Percentiles rank a stretch among this genome's conserved stretches.
phyloP scores from a whole-genome alignment of 2,329 filamentous ascomycete genomes.

The Ceratocystis huliohia region DNA sequence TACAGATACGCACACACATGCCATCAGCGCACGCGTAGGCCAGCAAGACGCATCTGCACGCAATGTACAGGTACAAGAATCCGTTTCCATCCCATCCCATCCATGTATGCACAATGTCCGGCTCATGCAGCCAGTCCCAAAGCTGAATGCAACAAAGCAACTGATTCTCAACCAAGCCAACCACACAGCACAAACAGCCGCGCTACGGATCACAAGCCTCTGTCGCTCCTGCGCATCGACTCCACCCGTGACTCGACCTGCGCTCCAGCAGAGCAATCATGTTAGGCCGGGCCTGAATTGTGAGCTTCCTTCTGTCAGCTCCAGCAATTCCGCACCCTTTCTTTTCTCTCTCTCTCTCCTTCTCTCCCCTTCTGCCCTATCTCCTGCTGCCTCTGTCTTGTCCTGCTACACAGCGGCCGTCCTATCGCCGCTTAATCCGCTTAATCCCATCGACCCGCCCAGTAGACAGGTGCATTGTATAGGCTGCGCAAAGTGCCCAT shows the following conservation, averaged over 20 bases:
- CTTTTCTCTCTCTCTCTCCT: background rate
- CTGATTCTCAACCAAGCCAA: background rate
- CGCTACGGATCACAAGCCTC: background rate
- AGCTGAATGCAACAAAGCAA: background rate
- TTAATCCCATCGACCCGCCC: background rate
- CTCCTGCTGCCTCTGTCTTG: background rate
- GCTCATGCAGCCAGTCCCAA: background rate
- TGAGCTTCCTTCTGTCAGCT: too few species aligned
- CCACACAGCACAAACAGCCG: constrained; percentile 9
- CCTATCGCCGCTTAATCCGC: background rate
- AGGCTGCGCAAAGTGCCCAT: too few species aligned
- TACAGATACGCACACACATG: too few species aligned
- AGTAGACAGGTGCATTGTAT: background rate
- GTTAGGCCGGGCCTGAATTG: too few species aligned
- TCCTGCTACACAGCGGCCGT: background rate
- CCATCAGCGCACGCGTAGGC: too few species aligned
- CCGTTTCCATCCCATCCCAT: background rate
- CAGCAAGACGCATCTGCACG: background rate
- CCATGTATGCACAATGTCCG: background rate
- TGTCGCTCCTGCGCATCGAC: background rate
- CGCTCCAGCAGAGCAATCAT: too few species aligned
- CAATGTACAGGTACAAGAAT: background rate
- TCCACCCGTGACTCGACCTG: background rate
- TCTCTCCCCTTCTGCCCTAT: too few species aligned
- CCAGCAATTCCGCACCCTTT: too few species aligned